These are phyloP conservation scores for Alternaria hordeiaustralica DNA, from an alignment of 2,329 filamentous ascomycete genomes.

Conservation along the genomic window DNA sequence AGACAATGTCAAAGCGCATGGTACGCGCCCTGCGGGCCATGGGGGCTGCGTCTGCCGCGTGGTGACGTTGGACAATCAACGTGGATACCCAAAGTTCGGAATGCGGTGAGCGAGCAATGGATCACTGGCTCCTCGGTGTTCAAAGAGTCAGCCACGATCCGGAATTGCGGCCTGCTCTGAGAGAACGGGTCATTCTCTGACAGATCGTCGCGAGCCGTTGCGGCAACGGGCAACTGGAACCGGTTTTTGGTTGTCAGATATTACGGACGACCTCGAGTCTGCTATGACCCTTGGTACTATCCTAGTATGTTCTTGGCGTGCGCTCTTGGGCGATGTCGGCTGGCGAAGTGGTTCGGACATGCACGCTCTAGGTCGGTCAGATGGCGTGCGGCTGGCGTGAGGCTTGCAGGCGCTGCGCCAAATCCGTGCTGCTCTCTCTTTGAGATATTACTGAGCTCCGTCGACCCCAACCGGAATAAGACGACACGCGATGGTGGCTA, in stretches of 20 bases:
- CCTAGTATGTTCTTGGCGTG: not conserved
- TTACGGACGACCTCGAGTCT: slow-evolving; percentile 7
- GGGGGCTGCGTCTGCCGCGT: slow-evolving; percentile 13
- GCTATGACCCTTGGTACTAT: slow-evolving; percentile 3
- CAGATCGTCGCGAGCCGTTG: slow-evolving; percentile 33
- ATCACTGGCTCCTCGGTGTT: slow-evolving; percentile 15
- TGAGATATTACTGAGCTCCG: slow-evolving; percentile 19
- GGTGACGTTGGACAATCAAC: slow-evolving; percentile 15
- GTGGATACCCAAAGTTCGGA: slow-evolving; percentile 14
- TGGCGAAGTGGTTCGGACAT: not conserved
- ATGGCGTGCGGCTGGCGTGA: slow-evolving; percentile 25
- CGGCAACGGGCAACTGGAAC: slow-evolving; percentile 38
- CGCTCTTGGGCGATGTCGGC: slow-evolving; percentile 23
- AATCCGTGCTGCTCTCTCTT: slow-evolving; percentile 12
- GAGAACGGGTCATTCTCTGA: slow-evolving; percentile 14
- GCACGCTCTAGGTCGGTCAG: slow-evolving; percentile 11
- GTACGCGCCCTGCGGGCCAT: slow-evolving; percentile 5
- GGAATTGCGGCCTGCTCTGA: slow-evolving; percentile 19
- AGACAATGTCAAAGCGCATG: slow-evolving; percentile 5
- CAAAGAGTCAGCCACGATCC: slow-evolving; percentile 17
- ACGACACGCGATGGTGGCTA: slow-evolving; percentile 23
- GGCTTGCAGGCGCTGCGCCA: slow-evolving; percentile 32
- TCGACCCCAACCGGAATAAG: slow-evolving; percentile 21
- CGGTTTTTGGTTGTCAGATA: slow-evolving; percentile 24
- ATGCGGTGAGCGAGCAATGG: slow-evolving; percentile 11